A percentile compares a stretch with the other conserved stretches of the same genome.
Evolutionary conservation across 2,329 filamentous ascomycete genomes (phyloP).

Genomic region (Boeremia exigua): DNA sequence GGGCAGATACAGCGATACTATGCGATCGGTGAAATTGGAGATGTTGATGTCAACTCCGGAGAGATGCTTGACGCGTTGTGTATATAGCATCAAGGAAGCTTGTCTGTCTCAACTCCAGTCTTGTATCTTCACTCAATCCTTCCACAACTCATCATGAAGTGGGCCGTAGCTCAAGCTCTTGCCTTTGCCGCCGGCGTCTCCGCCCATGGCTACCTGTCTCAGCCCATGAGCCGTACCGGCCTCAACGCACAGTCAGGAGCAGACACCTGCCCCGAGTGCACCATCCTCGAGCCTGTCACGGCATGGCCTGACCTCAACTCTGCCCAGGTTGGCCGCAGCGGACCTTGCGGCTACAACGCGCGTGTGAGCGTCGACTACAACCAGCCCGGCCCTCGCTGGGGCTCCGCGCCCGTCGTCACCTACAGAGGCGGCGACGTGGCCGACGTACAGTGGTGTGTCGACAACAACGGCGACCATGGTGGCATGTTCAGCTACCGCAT

Average conservation of each 20-base stretch:
- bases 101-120: not conserved
- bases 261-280: conserved; percentile 45
- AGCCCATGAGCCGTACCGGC: conserved; percentile 43
- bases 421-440: conserved; percentile 39
- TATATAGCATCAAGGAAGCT: conserved; percentile 6
- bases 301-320: conserved; percentile 41
- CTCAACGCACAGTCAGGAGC: conserved; percentile 41
- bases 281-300: conserved; percentile 42
- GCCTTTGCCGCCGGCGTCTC: conserved; percentile 28
- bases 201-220: conserved; percentile 43
- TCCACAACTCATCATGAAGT: conserved; percentile 25
- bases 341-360: conserved; percentile 46
- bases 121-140: not conserved
- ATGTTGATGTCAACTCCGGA: not conserved
- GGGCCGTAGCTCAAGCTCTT: conserved; percentile 20
- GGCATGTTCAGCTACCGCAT: conserved; percentile 46
- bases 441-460: conserved; percentile 44
- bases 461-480: conserved; percentile 44
- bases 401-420: conserved; percentile 36
- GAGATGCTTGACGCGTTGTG: not conserved
- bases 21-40: not conserved
- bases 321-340: conserved; percentile 38
- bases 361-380: conserved; percentile 45
- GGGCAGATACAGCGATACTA: conserved; percentile 10
- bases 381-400: conserved; percentile 41